Conservation (phyloP, 2,329 filamentous ascomycete species). For the Xylariales sp. region DNA sequence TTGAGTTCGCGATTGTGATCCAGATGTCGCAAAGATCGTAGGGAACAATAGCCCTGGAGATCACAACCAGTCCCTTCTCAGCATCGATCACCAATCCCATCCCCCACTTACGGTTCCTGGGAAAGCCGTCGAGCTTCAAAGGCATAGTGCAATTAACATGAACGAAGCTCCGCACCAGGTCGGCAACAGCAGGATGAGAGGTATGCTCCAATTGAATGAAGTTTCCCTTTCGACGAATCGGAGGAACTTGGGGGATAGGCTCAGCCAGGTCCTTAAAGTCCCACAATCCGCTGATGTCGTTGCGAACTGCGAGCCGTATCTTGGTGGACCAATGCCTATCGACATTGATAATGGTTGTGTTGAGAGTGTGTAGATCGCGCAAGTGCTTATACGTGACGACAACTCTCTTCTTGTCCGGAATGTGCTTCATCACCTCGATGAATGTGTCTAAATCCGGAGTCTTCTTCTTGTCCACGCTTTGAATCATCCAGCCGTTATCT, state of each 20-base stretch:
- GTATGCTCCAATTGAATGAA: slow-evolving; percentile 92
- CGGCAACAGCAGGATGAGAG: slow-evolving; percentile 83
- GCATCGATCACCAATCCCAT: slow-evolving; percentile 98
- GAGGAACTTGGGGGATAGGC: slow-evolving; percentile 68
- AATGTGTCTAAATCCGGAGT: slow-evolving; percentile 86
- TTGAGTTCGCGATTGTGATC: slow-evolving; percentile 92
- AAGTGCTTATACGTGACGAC: slow-evolving; percentile 96
- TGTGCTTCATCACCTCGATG: slow-evolving; percentile 82
- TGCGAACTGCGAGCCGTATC: slow-evolving; percentile 88
- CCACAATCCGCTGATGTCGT: slow-evolving; percentile 88
- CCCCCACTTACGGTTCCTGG: slow-evolving; percentile 87
- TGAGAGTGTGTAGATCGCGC: slow-evolving; percentile 87
- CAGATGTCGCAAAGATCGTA: slow-evolving; percentile 97
- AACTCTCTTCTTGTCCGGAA: slow-evolving; percentile 78
- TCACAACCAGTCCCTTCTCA: slow-evolving; percentile 88
- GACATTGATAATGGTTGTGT: slow-evolving; percentile 87
- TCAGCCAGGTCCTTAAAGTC: slow-evolving; percentile 86
- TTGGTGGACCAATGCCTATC: slow-evolving; percentile 95
- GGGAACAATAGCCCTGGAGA: slow-evolving; percentile 89
- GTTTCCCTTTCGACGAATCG: slow-evolving; percentile 72
- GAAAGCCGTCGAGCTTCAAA: slow-evolving; percentile 95
- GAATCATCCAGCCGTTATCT: slow-evolving; percentile 89
- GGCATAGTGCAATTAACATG: slow-evolving; percentile 91
- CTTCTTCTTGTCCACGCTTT: slow-evolving; percentile 87
- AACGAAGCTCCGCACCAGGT: slow-evolving; percentile 92